Base-by-base conservation (phyloP, 225 moss, liverwort and hornwort genomes). In the Neckera pumila region DNA sequence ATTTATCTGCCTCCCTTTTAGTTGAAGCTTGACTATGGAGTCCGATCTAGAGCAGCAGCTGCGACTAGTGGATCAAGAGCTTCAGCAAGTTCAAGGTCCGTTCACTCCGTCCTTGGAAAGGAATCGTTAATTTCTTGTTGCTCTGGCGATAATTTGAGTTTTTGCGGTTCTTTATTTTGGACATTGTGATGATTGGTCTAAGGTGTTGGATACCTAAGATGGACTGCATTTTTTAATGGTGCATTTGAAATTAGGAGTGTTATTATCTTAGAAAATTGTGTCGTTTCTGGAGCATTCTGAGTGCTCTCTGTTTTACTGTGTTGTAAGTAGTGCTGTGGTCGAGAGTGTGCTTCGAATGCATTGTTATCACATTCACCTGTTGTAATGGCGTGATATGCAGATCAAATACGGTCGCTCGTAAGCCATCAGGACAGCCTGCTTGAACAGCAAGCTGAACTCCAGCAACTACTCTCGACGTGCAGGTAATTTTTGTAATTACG, bases 51-150 rank as follows among this genome's bases (percentile, higher is more conserved):
- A 92, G 89, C 92, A 97, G 93, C 93, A 95, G 85, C 91, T 98
- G 86, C 95, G 94, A 54, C 89, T 98, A n/a, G 95, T 98, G 86
- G 90, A 97, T 59, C 93, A 93, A 49, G 98, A 98, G 86, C 95
- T 98, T 57, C 93, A 91, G 86, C 96, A 96, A 90, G 96, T 98
- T 36, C 94, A 98, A 96, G 98, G 98, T 96, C 30, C 12, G 90
- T 67, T 81, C 15, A 53, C 61, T 53, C 57, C 22, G 19, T 80
- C 42, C 57, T 23, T 40, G 45, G 27, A 53, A 10, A 75, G 21
- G 67, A 30, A 19, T 66, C 57, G 34, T 62, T 27, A 79, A 22
- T 30, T 84, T 66, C 43, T 53, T 30, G n/a, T 38, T 67, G n/a
- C 74, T 27, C 58, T 84, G 72, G 69, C 21, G 59, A 89, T 91